A percentile compares a stretch with the other conserved stretches of the same genome.
Evolutionary conservation across 2,329 filamentous ascomycete genomes (phyloP).

Genomic region (Ophiostoma sp.): DNA sequence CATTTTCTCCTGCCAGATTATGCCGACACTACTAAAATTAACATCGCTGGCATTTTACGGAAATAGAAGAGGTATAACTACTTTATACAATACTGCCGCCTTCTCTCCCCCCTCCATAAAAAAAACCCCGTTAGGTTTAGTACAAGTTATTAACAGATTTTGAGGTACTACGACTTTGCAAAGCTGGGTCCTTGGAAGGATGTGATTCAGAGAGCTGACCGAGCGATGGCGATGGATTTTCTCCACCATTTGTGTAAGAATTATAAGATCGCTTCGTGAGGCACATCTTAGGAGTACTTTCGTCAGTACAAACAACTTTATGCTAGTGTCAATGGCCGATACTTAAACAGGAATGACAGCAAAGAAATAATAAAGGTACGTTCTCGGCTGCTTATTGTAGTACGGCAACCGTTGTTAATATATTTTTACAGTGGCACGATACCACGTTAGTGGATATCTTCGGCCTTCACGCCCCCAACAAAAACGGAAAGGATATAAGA

Average conservation of each 20-base stretch:
- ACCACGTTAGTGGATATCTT: neutral
- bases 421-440: neutral
- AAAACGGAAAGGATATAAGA: neutral
- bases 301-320: conserved; percentile 28
- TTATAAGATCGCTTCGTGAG: conserved; percentile 27
- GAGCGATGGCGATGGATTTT: conserved; percentile 29
- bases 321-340: neutral
- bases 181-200: conserved; percentile 26
- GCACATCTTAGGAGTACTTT: conserved; percentile 27
- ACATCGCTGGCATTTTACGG: conserved; percentile 31
- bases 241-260: conserved; percentile 19
- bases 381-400: neutral
- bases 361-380: neutral
- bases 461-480: neutral
- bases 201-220: conserved; percentile 24
- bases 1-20: conserved; percentile 30
- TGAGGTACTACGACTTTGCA: conserved; percentile 27
- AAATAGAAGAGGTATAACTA: conserved; percentile 31
- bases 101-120: neutral
- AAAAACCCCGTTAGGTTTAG: conserved; percentile 3
- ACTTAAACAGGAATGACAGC: neutral
- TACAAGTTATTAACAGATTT: conserved; percentile 23
- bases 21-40: conserved; percentile 32
- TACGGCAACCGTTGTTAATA: neutral
- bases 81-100: neutral